These are phyloP conservation scores for Schwanniomyces yamadae DNA, from an alignment of 805 yeast genomes.

Conservation along the genomic window DNA sequence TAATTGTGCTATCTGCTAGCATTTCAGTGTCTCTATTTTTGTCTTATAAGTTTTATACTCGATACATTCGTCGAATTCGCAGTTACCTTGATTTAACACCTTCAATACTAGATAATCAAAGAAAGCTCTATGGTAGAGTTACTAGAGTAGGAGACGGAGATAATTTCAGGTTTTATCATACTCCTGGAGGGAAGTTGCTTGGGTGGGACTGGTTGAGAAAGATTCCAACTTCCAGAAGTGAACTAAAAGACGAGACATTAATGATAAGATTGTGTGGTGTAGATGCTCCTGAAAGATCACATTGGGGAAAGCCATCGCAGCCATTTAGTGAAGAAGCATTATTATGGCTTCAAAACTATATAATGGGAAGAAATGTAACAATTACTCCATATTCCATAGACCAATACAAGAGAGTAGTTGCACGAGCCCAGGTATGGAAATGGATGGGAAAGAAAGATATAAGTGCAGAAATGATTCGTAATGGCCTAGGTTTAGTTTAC, in stretches of 20 bases:
- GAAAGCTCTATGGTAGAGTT: slow-evolving; percentile 59
- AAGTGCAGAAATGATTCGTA: slow-evolving; percentile 79
- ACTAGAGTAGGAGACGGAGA: slow-evolving; percentile 96
- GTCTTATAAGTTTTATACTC: slow-evolving; percentile 29
- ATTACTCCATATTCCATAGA: slow-evolving; percentile 80
- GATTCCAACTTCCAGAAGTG: slow-evolving; percentile 53
- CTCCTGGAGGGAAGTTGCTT: slow-evolving; percentile 83
- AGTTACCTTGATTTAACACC: slow-evolving; percentile 41
- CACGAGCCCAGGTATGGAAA: slow-evolving; percentile 63
- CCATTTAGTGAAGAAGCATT: slow-evolving; percentile 84
- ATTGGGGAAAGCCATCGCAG: slow-evolving; percentile 92
- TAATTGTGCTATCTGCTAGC: slow-evolving; percentile 36
- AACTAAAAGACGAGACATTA: slow-evolving; percentile 63
- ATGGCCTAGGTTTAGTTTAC: slow-evolving; percentile 85
- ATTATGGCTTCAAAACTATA: slow-evolving; percentile 64
- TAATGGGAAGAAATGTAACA: slow-evolving; percentile 66
- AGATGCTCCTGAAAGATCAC: slow-evolving; percentile 95
- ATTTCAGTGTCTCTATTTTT: slow-evolving; percentile 27
- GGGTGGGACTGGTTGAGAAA: slow-evolving; percentile 94
- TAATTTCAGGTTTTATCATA: slow-evolving; percentile 86
- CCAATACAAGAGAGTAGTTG: slow-evolving; percentile 87
- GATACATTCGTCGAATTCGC: slow-evolving; percentile 33
- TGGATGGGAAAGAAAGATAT: slow-evolving; percentile 69
- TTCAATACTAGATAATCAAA: slow-evolving; percentile 26
- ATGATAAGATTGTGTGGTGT: slow-evolving; percentile 85